These are phyloP conservation scores for Penicillium sp. DNA, from an alignment of 2,329 filamentous ascomycete species.

Conservation along the genomic window DNA sequence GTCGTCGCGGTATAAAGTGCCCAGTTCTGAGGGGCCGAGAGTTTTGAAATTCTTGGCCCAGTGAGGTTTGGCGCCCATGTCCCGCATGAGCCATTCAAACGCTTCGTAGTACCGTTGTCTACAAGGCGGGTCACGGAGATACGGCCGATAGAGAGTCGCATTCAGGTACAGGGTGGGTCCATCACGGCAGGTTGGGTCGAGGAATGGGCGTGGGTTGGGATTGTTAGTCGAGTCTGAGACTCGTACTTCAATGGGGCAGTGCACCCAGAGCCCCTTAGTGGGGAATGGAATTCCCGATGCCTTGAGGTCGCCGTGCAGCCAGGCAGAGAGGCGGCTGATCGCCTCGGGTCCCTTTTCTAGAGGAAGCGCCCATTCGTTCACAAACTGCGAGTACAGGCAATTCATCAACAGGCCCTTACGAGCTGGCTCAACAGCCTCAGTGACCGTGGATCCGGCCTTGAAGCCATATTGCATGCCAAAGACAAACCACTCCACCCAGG, in stretches of 20 bases:
- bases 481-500: conserved; percentile 92
- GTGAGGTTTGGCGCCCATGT: conserved; percentile 77
- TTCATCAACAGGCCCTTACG: conserved; percentile 87
- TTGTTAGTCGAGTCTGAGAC: conserved; percentile 66
- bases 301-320: conserved; percentile 74
- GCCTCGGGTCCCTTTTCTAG: conserved; percentile 83
- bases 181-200: conserved; percentile 68
- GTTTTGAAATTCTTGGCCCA: conserved; percentile 89
- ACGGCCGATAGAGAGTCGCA: conserved; percentile 83
- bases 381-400: conserved; percentile 96
- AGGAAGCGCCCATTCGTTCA: conserved; percentile 97
- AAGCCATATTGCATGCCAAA: conserved; percentile 98
- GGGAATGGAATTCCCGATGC: conserved; percentile 74
- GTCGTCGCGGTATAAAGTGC: conserved; percentile 66
- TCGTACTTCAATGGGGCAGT: conserved; percentile 90
- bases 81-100: conserved; percentile 87
- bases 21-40: conserved; percentile 57
- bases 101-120: conserved; percentile 77
- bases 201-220: conserved; percentile 56
- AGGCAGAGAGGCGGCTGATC: conserved; percentile 75
- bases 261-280: conserved; percentile 75
- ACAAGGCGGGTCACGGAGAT: conserved; percentile 73
- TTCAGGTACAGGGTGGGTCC: conserved; percentile 84
- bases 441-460: conserved; percentile 60
- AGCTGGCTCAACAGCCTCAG: conserved; percentile 75